Conservation (phyloP, 495 filamentous ascomycete genomes). For the Neurospora hispaniola region DNA sequence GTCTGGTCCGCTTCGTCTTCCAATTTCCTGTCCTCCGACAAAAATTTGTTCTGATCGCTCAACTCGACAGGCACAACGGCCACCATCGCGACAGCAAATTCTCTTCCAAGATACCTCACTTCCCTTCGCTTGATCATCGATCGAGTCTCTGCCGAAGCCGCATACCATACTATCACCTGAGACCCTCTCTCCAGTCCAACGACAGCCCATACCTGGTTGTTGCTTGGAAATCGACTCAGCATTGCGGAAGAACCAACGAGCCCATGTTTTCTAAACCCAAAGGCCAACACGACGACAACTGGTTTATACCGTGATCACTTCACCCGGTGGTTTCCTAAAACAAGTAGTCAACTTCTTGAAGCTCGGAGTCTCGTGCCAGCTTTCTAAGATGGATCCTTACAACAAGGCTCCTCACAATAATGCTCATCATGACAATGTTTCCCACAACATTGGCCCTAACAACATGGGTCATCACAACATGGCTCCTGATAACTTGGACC, state of each 20-base stretch:
- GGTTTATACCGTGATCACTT: neutral
- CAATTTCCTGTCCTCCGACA: neutral
- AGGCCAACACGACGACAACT: neutral
- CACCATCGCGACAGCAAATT: too few species aligned
- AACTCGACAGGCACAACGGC: neutral
- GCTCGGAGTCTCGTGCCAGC: neutral
- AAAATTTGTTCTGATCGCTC: neutral
- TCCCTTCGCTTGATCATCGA: too few species aligned
- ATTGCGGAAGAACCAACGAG: neutral
- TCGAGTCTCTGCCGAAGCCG: too few species aligned
- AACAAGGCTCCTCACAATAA: neutral
- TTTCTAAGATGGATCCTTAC: neutral
- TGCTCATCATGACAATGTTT: neutral
- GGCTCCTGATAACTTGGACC: too few species aligned
- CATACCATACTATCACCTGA: too few species aligned
- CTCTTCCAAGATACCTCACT: too few species aligned
- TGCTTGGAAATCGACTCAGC: neutral
- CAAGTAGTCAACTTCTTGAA: neutral
- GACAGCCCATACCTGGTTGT: neutral
- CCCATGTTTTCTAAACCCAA: neutral
- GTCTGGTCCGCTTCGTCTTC: neutral
- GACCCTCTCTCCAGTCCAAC: neutral
- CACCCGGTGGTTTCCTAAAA: neutral
- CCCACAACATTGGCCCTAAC: too few species aligned
- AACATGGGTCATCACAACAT: too few species aligned